Conservation (phyloP, 2,329 filamentous ascomycete species). For the Exophiala sideris region DNA sequence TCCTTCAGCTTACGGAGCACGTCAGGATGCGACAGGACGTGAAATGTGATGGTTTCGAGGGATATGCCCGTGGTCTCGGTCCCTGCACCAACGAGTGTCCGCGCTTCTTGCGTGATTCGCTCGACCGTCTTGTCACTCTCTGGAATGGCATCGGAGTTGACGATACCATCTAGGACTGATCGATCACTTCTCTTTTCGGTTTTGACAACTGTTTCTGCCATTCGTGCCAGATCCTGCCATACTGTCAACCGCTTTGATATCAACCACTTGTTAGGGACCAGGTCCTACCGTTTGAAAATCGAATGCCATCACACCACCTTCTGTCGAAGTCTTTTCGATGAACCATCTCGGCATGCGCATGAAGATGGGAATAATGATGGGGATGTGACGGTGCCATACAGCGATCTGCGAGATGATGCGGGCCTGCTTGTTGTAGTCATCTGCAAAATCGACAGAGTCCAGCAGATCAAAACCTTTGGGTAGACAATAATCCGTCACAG, state of each 20-base stretch:
- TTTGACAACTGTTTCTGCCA: slow-evolving; percentile 14
- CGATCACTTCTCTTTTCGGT: slow-evolving; percentile 25
- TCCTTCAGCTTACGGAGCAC: slow-evolving; percentile 28
- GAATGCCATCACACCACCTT: slow-evolving; percentile 20
- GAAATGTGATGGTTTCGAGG: slow-evolving; percentile 23
- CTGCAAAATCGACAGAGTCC: slow-evolving; percentile 24
- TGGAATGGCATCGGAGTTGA: slow-evolving; percentile 31
- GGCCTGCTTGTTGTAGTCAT: slow-evolving; percentile 24
- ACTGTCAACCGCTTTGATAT: slow-evolving; percentile 1
- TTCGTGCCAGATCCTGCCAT: slow-evolving; percentile 17
- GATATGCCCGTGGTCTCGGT: slow-evolving; percentile 25
- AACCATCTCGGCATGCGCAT: slow-evolving; percentile 25
- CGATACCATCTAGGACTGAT: slow-evolving; percentile 26
- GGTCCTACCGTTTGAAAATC: slow-evolving; percentile 25
- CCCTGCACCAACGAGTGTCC: slow-evolving; percentile 25
- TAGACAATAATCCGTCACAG: slow-evolving; percentile 27
- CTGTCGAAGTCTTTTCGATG: slow-evolving; percentile 20
- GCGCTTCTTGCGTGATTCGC: slow-evolving; percentile 30
- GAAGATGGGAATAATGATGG: slow-evolving; percentile 24
- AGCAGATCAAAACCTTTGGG: slow-evolving; percentile 24
- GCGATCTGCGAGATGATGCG: slow-evolving; percentile 24
- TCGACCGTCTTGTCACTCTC: slow-evolving; percentile 32
- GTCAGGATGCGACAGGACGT: slow-evolving; percentile 24
- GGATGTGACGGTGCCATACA: slow-evolving; percentile 25
- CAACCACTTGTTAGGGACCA: neutral